A percentile compares a stretch with the other conserved stretches of the same genome.
phyloP scores from a whole-genome alignment of 495 filamentous ascomycete species.

The Massariosphaeria phaeospora region DNA sequence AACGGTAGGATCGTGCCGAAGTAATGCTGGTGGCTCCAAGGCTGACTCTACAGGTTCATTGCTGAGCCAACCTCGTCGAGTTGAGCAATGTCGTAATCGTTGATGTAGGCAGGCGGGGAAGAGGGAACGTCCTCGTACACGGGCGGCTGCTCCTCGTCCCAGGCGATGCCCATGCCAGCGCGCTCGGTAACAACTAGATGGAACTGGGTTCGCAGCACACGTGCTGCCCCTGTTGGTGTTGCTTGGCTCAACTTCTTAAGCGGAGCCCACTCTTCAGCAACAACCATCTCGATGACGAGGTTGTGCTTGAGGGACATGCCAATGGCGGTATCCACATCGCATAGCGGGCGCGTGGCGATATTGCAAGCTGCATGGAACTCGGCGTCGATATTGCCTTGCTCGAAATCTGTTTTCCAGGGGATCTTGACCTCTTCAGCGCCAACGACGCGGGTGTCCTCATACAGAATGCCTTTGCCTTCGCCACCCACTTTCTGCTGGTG shows the following conservation, averaged over 20 bases:
- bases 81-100: constrained; percentile 36
- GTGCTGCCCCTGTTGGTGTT: constrained; percentile 82
- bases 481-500: constrained; percentile 70
- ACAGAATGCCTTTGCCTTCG: constrained; percentile 67
- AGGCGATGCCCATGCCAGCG: constrained; percentile 83
- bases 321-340: constrained; percentile 73
- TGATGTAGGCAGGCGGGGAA: constrained; percentile 72
- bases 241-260: constrained; percentile 63
- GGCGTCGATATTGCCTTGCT: constrained; percentile 58
- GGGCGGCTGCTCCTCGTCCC: constrained; percentile 94
- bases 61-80: constrained; percentile 8
- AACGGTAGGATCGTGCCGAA: no score
- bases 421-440: constrained; percentile 68
- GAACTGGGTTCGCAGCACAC: constrained; percentile 93
- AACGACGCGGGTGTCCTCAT: constrained; percentile 71
- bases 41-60: no score
- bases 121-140: constrained; percentile 91
- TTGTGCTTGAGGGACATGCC: constrained; percentile 76
- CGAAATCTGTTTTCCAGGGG: constrained; percentile 95
- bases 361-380: constrained; percentile 72
- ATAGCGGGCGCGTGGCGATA: constrained; percentile 58
- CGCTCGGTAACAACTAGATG: constrained; percentile 73
- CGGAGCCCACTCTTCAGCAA: constrained; percentile 82
- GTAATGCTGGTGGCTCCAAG: no score
- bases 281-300: constrained; percentile 88